Conservation (phyloP, 768 basidiomycete species). For the Asterophora lycoperdoides region DNA sequence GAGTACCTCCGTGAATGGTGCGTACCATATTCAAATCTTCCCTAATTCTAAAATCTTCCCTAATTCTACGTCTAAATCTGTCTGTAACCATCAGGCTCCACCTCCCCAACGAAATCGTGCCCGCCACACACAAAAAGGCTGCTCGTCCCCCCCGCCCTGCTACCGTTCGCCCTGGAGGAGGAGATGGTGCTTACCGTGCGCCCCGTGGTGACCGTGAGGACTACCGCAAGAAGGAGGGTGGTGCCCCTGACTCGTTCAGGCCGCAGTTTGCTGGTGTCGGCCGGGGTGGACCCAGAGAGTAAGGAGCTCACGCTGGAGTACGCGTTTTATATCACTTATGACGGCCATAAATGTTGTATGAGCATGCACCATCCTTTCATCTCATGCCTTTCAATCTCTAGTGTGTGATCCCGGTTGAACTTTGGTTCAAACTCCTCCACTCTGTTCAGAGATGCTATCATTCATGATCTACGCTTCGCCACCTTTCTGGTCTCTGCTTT, state of each 20-base stretch:
- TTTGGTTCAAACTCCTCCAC: too few species aligned
- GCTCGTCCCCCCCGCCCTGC: conserved; percentile 84
- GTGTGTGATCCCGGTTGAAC: neutral
- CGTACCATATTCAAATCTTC: conserved; percentile 15
- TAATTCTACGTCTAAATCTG: too few species aligned
- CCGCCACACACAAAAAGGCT: conserved; percentile 96
- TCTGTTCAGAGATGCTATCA: too few species aligned
- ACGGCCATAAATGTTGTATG: conserved; percentile 23
- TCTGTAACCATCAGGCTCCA: conserved; percentile 63
- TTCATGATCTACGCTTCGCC: neutral
- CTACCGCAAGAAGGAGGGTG: conserved; percentile 89
- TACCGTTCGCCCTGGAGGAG: conserved; percentile 62
- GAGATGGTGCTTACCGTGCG: conserved; percentile 80
- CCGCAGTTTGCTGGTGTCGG: conserved; percentile 89
- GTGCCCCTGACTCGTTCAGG: conserved; percentile 84
- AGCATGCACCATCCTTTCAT: conserved; percentile 19
- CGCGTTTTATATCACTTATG: conserved; percentile 18
- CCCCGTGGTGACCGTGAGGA: conserved; percentile 88
- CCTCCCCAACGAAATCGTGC: conserved; percentile 94
- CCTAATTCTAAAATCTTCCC: neutral
- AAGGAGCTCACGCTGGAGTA: conserved; percentile 19
- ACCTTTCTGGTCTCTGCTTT: too few species aligned
- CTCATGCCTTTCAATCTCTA: conserved; percentile 11
- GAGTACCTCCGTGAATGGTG: conserved; percentile 93
- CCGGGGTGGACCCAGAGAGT: conserved; percentile 79